phyloP scores from a whole-genome alignment of 306 rosid species.

The Rosa lucieae region DNA sequence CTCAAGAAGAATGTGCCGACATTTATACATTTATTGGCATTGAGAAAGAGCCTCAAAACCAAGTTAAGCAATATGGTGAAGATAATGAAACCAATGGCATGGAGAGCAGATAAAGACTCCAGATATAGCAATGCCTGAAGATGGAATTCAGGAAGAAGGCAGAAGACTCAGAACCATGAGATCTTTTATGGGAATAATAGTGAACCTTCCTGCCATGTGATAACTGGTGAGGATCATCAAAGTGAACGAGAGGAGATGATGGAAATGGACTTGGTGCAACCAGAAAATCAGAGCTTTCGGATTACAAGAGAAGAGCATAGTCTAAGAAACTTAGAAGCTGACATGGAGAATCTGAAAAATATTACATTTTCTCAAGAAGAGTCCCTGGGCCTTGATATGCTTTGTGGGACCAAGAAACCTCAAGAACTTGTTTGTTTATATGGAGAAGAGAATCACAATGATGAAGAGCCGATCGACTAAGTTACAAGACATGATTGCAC shows the following conservation, averaged over 20 bases:
- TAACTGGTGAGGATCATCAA: slow-evolving; percentile 28
- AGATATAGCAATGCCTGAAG: slow-evolving; percentile 16
- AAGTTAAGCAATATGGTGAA: slow-evolving; percentile 30
- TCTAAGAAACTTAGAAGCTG: slow-evolving; percentile 28
- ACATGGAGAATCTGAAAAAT: slow-evolving; percentile 46
- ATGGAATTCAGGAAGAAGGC: slow-evolving; percentile 33
- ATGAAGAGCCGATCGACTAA: slow-evolving; percentile 15
- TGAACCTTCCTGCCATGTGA: slow-evolving; percentile 28
- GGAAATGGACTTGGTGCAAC: slow-evolving; percentile 30
- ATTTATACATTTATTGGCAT: slow-evolving; percentile 14
- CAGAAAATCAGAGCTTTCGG: slow-evolving; percentile 26
- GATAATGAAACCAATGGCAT: slow-evolving; percentile 28
- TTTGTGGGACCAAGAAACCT: slow-evolving; percentile 24
- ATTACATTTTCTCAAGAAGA: slow-evolving; percentile 29
- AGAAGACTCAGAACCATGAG: slow-evolving; percentile 19
- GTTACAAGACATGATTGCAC: slow-evolving; percentile 31
- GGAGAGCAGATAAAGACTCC: slow-evolving; percentile 25
- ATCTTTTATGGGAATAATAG: slow-evolving; percentile 24
- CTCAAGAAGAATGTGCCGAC: slow-evolving; percentile 33
- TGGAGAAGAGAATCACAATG: slow-evolving; percentile 34
- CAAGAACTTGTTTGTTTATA: slow-evolving; percentile 28
- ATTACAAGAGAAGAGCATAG: slow-evolving; percentile 26
- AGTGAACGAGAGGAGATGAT: slow-evolving; percentile 25
- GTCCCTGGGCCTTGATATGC: slow-evolving; percentile 26
- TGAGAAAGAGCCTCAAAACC: slow-evolving; percentile 30